Conservation (phyloP, 495 filamentous ascomycete species). For the Penicillium taxi region DNA sequence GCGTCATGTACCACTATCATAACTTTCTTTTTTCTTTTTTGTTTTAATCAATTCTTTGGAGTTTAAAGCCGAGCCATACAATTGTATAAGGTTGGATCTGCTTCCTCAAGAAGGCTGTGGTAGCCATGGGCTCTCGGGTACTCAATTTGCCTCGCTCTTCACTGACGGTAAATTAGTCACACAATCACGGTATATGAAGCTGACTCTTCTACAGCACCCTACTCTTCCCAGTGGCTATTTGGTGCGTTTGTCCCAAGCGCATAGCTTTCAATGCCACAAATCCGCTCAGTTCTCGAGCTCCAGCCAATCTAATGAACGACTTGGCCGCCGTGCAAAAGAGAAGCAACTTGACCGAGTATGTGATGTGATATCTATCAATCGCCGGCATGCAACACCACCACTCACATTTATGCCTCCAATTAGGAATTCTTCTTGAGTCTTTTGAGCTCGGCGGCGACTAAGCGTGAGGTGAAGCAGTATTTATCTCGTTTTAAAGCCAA, state of each 20-base stretch:
- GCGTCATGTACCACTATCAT: slow-evolving; percentile 19
- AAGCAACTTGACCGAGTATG: slow-evolving; percentile 40
- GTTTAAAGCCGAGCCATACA: not conserved
- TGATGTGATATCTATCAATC: not conserved
- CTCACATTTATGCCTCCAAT: too few relatives aligned
- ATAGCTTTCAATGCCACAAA: too few relatives aligned
- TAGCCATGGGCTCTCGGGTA: slow-evolving; percentile 30
- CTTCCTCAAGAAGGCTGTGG: not conserved
- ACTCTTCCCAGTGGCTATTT: slow-evolving; percentile 12
- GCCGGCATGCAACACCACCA: too few relatives aligned
- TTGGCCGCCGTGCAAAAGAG: slow-evolving; percentile 42
- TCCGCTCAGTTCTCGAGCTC: slow-evolving; percentile 32
- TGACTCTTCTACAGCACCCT: slow-evolving; percentile 17
- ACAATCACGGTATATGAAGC: slow-evolving; percentile 1
- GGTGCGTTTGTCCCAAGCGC: too few relatives aligned
- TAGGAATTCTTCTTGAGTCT: slow-evolving; percentile 80
- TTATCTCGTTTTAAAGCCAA: slow-evolving; percentile 64
- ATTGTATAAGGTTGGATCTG: not conserved
- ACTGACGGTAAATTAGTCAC: slow-evolving; percentile 15
- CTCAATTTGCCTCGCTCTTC: slow-evolving; percentile 29
- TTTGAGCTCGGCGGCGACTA: slow-evolving; percentile 75
- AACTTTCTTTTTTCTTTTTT: slow-evolving; percentile 2
- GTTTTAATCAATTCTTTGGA: not conserved
- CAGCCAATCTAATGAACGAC: slow-evolving; percentile 24
- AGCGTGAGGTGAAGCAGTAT: slow-evolving; percentile 83